Evolutionary conservation across 2,329 filamentous ascomycete species (phyloP).

Genomic region (Talaromyces sp.): DNA sequence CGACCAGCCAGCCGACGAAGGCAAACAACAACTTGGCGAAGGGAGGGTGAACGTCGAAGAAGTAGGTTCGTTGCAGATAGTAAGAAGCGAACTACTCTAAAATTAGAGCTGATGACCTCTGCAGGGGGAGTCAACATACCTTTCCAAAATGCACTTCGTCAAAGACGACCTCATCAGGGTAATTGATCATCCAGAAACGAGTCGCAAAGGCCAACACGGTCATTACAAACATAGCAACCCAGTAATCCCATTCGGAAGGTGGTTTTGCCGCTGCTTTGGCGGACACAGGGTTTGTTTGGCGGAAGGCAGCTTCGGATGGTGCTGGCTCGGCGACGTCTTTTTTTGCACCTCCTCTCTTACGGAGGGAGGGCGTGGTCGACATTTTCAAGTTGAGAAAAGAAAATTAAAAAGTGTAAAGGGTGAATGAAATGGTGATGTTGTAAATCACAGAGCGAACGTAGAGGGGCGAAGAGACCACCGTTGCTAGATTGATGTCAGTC

Average conservation of each 20-base stretch:
- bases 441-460: constrained; percentile 16
- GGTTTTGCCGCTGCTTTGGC: constrained; percentile 25
- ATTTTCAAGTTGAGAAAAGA: constrained; percentile 9
- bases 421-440: constrained; percentile 8
- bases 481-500: constrained; percentile 10
- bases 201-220: constrained; percentile 84
- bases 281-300: constrained; percentile 22
- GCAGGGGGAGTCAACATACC: constrained; percentile 53
- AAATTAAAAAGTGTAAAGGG: background rate
- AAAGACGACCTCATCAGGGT: constrained; percentile 95
- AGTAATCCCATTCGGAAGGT: constrained; percentile 75
- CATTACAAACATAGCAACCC: constrained; percentile 70
- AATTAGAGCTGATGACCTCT: background rate
- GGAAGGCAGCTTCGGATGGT: constrained; percentile 25
- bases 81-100: constrained; percentile 53
- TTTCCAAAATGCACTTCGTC: constrained; percentile 99
- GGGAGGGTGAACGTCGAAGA: constrained; percentile 98
- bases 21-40: constrained; percentile 98
- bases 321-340: constrained; percentile 30
- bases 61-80: constrained; percentile 96
- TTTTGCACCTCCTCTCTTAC: constrained; percentile 41
- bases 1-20: constrained; percentile 94
- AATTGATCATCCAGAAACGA: constrained; percentile 91
- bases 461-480: constrained; percentile 19
- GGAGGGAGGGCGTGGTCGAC: constrained; percentile 34